Base-by-base conservation (phyloP, 2,329 filamentous ascomycete species). In the Arthrinium phaeospermum region DNA sequence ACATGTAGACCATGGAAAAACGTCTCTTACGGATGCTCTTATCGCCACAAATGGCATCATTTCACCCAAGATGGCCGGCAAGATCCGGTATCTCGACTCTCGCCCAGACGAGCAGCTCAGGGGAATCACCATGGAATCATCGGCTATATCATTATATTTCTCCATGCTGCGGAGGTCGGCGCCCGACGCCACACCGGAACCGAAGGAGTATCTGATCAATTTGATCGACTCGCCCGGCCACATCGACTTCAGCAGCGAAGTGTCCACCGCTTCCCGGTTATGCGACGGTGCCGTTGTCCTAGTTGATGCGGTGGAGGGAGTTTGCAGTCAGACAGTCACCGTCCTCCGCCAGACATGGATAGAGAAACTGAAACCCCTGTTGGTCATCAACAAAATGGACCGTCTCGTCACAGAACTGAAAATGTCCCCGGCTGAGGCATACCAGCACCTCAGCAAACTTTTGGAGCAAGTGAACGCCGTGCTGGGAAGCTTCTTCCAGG, bases 51-150 rank as follows among this genome's bases (percentile, higher is more conserved):
- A 99, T 89, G 96, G 96, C 85, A 98, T 99, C 85, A 99, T 99
- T 80, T 98, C 96, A 44, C 94, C 96, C 71, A 98, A 98, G 82
- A 88, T 98, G 79, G 96, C 96, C 72, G 96, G 96, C 82, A 98
- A 98, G 87, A 97, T 99, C 83, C 93, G 96, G 76, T 99, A 98
- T 80, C 91, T 99, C 73, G 96, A 99, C 84, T 98, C 96, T 30
- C 89, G 96, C 61, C 96, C 96, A 1, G 96, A 99, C 83, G 96
- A 99, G 82, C 96, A 99, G 84, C 89, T 94, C 22, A 92, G 96
- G 75, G 96, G 96, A 72, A 99, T 99, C 80, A 99, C 96, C n/a
- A 99, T 99, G 96, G 96, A 99, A 82, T 98, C 96, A 0, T 98
- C 96, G 7, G 96, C 96, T 74, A 99, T 99, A 75, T 98, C 96